phyloP scores from a whole-genome alignment of 805 yeast genomes.

The Candida schatavii region DNA sequence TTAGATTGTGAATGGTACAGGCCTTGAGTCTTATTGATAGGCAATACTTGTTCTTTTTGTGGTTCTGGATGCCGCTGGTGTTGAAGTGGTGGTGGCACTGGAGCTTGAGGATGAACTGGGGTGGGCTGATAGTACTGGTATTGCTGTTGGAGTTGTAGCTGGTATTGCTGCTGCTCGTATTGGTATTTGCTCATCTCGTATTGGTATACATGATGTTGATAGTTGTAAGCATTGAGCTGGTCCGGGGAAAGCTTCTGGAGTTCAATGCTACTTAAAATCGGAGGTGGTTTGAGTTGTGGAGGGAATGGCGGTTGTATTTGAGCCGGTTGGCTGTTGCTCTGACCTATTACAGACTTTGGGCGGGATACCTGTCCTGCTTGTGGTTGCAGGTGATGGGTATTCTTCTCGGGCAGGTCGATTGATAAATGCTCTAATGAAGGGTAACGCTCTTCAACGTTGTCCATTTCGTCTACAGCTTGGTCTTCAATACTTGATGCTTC shows the following conservation, averaged over 20 bases:
- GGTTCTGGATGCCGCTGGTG: neutral
- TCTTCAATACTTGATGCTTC: constrained; percentile 12
- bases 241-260: constrained; percentile 16
- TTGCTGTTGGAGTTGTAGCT: constrained; percentile 10
- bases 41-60: neutral
- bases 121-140: constrained; percentile 7
- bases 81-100: neutral
- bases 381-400: neutral
- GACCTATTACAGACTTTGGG: neutral
- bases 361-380: no score
- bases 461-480: constrained; percentile 39
- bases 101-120: constrained; percentile 5
- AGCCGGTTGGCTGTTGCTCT: neutral
- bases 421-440: constrained; percentile 43
- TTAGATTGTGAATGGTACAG: neutral
- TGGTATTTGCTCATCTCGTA: constrained; percentile 16
- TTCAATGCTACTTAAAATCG: constrained; percentile 11
- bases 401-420: neutral
- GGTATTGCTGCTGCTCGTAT: constrained; percentile 6
- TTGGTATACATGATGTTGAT: constrained; percentile 19
- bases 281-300: constrained; percentile 8
- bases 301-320: constrained; percentile 3
- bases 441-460: constrained; percentile 49
- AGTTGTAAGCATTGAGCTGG: constrained; percentile 21
- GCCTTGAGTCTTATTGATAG: neutral